Percentiles rank a stretch among this genome's conserved stretches.
Conservation (phyloP, 352 stramenopile species). For the Phytophthora fragariaefolia region DNA sequence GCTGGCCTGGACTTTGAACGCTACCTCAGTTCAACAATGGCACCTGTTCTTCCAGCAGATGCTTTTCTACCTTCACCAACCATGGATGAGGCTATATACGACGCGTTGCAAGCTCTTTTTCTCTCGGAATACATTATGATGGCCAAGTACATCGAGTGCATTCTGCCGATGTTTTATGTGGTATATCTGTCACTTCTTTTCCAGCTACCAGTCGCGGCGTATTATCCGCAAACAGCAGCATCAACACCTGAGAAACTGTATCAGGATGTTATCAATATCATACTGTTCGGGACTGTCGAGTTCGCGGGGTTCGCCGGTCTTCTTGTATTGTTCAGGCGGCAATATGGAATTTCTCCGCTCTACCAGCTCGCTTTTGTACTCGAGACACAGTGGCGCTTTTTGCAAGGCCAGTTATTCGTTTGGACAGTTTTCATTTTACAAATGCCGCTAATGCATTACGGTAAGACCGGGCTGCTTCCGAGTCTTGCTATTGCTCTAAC, state of each 20-base stretch:
- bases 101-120: conserved; percentile 12
- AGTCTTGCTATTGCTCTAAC: background rate
- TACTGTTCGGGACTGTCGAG: conserved; percentile 17
- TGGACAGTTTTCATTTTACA: conserved; percentile 33
- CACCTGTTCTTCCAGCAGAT: background rate
- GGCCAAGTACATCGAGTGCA: conserved; percentile 13
- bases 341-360: conserved; percentile 23
- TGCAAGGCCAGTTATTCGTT: conserved; percentile 34
- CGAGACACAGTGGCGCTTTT: conserved; percentile 22
- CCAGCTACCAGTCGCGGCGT: conserved; percentile 9
- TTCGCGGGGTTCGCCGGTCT: conserved; percentile 9
- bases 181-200: background rate
- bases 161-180: conserved; percentile 2
- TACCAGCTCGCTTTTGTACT: conserved; percentile 45
- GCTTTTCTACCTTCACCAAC: background rate
- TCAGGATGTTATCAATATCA: background rate
- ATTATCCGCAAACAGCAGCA: conserved; percentile 14
- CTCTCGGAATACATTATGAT: conserved; percentile 11
- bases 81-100: background rate
- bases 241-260: conserved; percentile 4
- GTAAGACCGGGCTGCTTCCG: conserved; percentile 1
- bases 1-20: background rate
- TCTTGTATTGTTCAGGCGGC: conserved; percentile 3
- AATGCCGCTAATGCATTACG: conserved; percentile 31
- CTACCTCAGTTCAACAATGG: background rate